A percentile compares a stretch with the other conserved stretches of the same genome.
Conservation (phyloP, 768 basidiomycete species). For the Trametes elegans region DNA sequence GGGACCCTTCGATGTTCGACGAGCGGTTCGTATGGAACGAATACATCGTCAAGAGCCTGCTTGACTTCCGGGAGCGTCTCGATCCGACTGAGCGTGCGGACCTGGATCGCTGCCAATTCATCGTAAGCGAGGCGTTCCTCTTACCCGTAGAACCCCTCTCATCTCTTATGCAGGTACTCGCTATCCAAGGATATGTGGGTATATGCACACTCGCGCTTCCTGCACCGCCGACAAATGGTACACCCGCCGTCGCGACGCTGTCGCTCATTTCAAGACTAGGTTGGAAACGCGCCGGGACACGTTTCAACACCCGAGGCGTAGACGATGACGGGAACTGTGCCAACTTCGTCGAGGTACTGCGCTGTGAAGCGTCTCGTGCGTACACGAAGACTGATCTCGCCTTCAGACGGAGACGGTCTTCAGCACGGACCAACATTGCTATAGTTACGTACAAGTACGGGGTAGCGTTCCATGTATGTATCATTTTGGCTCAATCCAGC, state of each 20-base stretch:
- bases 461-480: constrained; percentile 92
- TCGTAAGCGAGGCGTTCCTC: constrained; percentile 52
- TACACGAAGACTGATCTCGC: constrained; percentile 13
- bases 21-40: constrained; percentile 95
- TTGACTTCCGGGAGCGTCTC: constrained; percentile 84
- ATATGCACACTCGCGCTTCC: constrained; percentile 76
- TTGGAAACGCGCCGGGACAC: constrained; percentile 94
- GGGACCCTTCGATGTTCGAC: constrained; percentile 53
- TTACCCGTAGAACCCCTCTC: no score
- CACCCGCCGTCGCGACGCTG: constrained; percentile 70
- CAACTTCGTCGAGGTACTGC: constrained; percentile 89
- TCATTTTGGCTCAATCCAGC: constrained; percentile 1
- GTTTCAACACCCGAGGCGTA: constrained; percentile 95
- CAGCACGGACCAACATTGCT: constrained; percentile 80
- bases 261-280: constrained; percentile 85
- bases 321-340: constrained; percentile 95
- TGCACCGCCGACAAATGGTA: constrained; percentile 70
- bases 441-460: constrained; percentile 92
- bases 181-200: constrained; percentile 93
- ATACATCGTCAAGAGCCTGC: constrained; percentile 80
- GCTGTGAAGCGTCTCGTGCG: not conserved
- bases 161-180: constrained; percentile 79
- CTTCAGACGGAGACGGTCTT: constrained; percentile 86
- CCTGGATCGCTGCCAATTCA: constrained; percentile 81
- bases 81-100: constrained; percentile 65